These are phyloP conservation scores for Thuja plicata DNA, from an alignment of 83 land plant species.

Conservation along the genomic window DNA sequence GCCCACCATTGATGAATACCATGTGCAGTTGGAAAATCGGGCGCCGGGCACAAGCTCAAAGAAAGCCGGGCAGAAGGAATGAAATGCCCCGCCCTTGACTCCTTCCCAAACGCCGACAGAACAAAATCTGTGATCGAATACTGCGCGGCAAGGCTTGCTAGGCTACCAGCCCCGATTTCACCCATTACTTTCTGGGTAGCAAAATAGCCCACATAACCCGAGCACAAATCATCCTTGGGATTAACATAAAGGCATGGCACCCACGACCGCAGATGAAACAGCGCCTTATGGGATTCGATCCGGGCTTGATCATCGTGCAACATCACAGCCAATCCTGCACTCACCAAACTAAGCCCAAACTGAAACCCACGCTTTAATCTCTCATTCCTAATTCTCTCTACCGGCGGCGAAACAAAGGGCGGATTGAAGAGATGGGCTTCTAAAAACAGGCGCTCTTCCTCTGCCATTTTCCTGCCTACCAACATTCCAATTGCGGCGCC, in stretches of 20 bases:
- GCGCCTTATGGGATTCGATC: slow-evolving; percentile 15
- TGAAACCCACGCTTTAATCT: slow-evolving; percentile 45
- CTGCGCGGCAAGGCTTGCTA: slow-evolving; percentile 50
- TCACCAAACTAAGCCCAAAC: slow-evolving; percentile 42
- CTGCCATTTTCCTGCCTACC: slow-evolving; percentile 52
- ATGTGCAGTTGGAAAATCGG: slow-evolving; percentile 48
- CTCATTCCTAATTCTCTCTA: slow-evolving; percentile 49
- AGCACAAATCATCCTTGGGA: slow-evolving; percentile 47
- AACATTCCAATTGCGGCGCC: slow-evolving; percentile 61
- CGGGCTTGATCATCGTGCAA: slow-evolving; percentile 10
- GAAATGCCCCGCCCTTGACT: slow-evolving; percentile 44
- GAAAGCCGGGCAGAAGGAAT: slow-evolving; percentile 58
- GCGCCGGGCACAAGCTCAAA: slow-evolving; percentile 23
- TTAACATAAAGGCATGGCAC: slow-evolving; percentile 51
- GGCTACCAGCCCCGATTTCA: slow-evolving; percentile 39
- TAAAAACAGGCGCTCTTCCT: slow-evolving; percentile 33
- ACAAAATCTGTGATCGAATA: slow-evolving; percentile 34
- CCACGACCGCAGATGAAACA: slow-evolving; percentile 43
- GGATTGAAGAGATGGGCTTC: slow-evolving; percentile 60
- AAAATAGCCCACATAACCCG: slow-evolving; percentile 57
- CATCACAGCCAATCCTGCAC: slow-evolving; percentile 51
- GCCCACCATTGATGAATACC: slow-evolving; percentile 73
- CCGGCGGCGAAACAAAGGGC: slow-evolving; percentile 58
- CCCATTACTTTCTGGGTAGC: slow-evolving; percentile 48
- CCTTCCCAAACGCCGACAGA: slow-evolving; percentile 25